These are phyloP conservation scores for Quercus tomentella DNA, from an alignment of 331 rosid genomes.

Conservation along the genomic window DNA sequence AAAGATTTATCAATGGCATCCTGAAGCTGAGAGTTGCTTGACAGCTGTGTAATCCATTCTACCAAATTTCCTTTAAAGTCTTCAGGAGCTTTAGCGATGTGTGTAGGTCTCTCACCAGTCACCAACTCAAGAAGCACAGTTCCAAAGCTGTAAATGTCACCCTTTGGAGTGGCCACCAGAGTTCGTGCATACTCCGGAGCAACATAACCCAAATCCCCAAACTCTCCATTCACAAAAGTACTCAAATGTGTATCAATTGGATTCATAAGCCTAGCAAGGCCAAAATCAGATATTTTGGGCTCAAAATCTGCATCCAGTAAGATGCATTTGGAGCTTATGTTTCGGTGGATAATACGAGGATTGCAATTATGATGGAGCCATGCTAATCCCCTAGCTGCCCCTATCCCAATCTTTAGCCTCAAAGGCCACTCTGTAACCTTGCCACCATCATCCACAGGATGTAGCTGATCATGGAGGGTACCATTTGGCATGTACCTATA, in stretches of 20 bases:
- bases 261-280: constrained; percentile 95
- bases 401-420: constrained; percentile 82
- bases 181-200: constrained; percentile 94
- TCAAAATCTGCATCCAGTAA: constrained; percentile 73
- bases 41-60: constrained; percentile 68
- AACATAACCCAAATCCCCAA: constrained; percentile 94
- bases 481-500: constrained; percentile 78
- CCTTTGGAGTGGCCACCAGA: constrained; percentile 89
- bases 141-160: constrained; percentile 90
- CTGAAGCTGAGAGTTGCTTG: constrained; percentile 40
- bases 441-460: constrained; percentile 35
- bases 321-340: constrained; percentile 93
- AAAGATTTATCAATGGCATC: constrained; percentile 62
- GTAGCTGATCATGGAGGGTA: constrained; percentile 69
- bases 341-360: constrained; percentile 89
- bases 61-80: constrained; percentile 79
- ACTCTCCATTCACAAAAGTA: constrained; percentile 93
- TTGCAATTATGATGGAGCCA: constrained; percentile 98
- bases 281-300: constrained; percentile 91
- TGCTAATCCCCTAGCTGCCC: constrained; percentile 94
- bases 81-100: constrained; percentile 71
- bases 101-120: constrained; percentile 79
- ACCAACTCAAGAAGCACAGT: constrained; percentile 92
- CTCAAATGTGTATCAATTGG: constrained; percentile 94
- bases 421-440: constrained; percentile 64